Evolutionary conservation across 163 green algal species (phyloP).

Genomic region (Volvox carteri): DNA sequence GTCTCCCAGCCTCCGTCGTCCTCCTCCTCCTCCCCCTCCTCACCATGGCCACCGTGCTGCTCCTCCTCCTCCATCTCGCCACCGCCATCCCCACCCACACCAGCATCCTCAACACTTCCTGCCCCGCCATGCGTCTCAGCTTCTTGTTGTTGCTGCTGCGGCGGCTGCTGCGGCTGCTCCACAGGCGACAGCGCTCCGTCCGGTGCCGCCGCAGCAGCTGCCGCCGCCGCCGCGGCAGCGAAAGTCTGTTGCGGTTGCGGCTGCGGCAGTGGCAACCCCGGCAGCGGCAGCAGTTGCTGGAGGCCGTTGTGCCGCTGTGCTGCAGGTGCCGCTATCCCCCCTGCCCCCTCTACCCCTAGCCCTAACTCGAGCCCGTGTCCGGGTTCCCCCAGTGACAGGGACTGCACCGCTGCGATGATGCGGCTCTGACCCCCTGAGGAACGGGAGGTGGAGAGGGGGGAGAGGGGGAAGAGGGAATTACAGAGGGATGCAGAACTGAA

Average conservation of each 20-base stretch:
- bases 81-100: no score
- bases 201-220: not conserved
- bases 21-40: slow-evolving; percentile 31
- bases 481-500: no score
- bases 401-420: slow-evolving; percentile 48
- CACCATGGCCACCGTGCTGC: slow-evolving; percentile 4
- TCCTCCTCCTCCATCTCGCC: no score
- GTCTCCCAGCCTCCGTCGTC: slow-evolving; percentile 64
- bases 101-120: no score
- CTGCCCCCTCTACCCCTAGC: no score
- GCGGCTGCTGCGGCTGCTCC: not conserved
- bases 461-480: no score
- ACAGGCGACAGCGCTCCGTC: not conserved
- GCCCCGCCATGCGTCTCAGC: no score
- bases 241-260: not conserved
- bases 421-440: slow-evolving; percentile 31
- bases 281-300: not conserved
- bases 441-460: no score
- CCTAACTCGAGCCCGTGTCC: no score
- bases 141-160: not conserved
- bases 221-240: not conserved
- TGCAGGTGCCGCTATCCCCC: not conserved
- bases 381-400: slow-evolving; percentile 7
- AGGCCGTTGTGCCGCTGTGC: not conserved
- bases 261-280: slow-evolving; percentile 2